Conservation (phyloP, 768 basidiomycete species). For the Lyophyllum decastes region DNA sequence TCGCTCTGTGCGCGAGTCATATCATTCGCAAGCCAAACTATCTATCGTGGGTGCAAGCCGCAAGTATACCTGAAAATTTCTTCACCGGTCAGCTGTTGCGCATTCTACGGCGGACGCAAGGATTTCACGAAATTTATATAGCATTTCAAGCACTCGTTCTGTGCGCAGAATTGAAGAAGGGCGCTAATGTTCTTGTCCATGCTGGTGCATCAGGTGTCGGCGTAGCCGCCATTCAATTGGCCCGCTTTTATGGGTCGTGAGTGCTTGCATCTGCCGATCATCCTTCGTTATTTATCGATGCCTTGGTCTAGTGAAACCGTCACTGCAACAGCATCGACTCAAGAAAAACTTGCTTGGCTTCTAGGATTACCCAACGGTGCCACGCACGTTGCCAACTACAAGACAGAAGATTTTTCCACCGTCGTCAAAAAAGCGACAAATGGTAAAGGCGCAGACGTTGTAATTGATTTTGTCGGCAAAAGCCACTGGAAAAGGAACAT, state of each 20-base stretch:
- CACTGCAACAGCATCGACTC: conserved; percentile 83
- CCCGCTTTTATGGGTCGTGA: conserved; percentile 73
- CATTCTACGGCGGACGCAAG: background rate
- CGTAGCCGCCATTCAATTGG: conserved; percentile 84
- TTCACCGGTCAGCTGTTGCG: conserved; percentile 61
- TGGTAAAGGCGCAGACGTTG: conserved; percentile 74
- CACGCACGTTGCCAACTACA: conserved; percentile 84
- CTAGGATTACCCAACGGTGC: conserved; percentile 65
- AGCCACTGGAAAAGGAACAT: conserved; percentile 77
- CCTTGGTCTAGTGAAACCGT: conserved; percentile 53
- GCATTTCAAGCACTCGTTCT: conserved; percentile 56
- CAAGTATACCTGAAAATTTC: conserved; percentile 86
- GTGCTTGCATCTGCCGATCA: conserved; percentile 24
- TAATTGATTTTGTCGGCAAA: conserved; percentile 84
- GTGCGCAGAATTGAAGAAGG: conserved; percentile 66
- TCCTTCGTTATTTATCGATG: background rate
- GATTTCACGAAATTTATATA: conserved; percentile 16
- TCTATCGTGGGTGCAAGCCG: conserved; percentile 83
- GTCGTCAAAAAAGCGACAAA: conserved; percentile 69
- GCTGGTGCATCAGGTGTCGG: conserved; percentile 93
- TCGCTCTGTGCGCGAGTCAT: conserved; percentile 65
- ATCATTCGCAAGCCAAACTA: conserved; percentile 72
- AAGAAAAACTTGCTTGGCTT: conserved; percentile 81
- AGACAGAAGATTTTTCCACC: conserved; percentile 75
- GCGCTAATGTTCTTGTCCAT: conserved; percentile 83